Conservation (phyloP, 805 yeast species). For the Nakazawaea siamensis region DNA sequence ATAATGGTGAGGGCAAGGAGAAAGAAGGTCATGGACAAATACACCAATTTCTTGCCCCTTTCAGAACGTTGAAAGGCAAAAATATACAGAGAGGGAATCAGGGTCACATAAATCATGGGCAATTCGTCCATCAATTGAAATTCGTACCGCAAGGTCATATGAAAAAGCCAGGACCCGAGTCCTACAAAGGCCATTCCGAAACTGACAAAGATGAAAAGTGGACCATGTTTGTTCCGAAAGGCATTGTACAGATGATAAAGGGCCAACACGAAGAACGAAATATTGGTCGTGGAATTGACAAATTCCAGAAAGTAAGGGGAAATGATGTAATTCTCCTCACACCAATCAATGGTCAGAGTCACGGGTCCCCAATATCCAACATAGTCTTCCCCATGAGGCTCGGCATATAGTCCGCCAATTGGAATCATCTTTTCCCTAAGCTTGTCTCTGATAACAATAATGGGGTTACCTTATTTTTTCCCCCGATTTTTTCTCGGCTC, state of each 20-base stretch:
- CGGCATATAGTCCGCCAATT: too few species aligned
- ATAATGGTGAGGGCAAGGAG: constrained; percentile 50
- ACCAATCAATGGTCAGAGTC: constrained; percentile 97
- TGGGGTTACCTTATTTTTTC: too few species aligned
- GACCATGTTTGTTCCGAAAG: constrained; percentile 51
- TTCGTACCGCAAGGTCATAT: constrained; percentile 87
- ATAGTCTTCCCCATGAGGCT: too few species aligned
- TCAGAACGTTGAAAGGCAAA: constrained; percentile 22
- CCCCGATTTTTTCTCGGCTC: too few species aligned
- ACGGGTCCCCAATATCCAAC: constrained; percentile 72
- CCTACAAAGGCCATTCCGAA: constrained; percentile 87
- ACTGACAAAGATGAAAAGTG: constrained; percentile 61
- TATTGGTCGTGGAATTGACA: constrained; percentile 76
- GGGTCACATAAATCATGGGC: constrained; percentile 98
- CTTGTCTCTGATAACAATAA: too few species aligned
- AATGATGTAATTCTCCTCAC: constrained; percentile 93
- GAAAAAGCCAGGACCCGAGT: constrained; percentile 90
- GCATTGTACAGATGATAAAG: constrained; percentile 42
- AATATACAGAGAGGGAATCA: constrained; percentile 62
- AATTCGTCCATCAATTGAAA: constrained; percentile 90
- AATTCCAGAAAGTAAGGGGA: constrained; percentile 84
- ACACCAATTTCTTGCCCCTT: constrained; percentile 7
- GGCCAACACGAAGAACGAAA: constrained; percentile 24
- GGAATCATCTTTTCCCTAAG: too few species aligned
- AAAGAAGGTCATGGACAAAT: constrained; percentile 8